Evolutionary conservation across 2,329 filamentous ascomycete species (phyloP), one percentile per base, ranked within the genome.

Genomic region (Rhytidhysteron rufulum): DNA sequence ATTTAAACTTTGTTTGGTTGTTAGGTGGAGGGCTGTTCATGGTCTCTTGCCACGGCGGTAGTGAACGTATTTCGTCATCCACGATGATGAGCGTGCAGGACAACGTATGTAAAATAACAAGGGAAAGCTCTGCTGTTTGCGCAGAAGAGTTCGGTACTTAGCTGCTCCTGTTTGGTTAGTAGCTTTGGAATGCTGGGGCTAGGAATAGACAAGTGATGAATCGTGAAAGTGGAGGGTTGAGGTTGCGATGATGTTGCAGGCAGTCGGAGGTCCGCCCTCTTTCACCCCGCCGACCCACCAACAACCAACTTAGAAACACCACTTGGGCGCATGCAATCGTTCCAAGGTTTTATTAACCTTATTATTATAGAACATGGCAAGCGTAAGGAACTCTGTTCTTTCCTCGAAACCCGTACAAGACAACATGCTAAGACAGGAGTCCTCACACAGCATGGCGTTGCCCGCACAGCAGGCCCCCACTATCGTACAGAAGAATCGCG

Each of bases 391-490:
- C 4, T 31, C 19, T 20, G 7, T 40, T 17, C 15, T 10, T 34
- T 19, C 31, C 15, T 27, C 20, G 19, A 33, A 29, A 18, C 15
- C 9, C 35, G 29, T 11, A 20, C 22, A 16, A 37, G 15, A 29
- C 24, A 27, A 27, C 13, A 27, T 27, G 13, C n/a, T 16, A n/a
- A 9, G 19, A 15, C 7, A 35, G 15, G n/a, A n/a, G n/a, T n/a
- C n/a, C n/a, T n/a, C n/a, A n/a, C 32, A 8, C 69, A 95, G 88
- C 90, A 96, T 77, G 88, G 88, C 61, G 78, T 94, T 64, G 79
- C 86, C 57, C 86, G 89, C 59, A 57, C 61, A 27, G 56, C 66
- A 22, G 60, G 54, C 29, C 75, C 79, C 45, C 74, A 77, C 40
- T 67, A 71, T 45, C 72, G 75, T 55, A 85, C 85, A 53, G 82